A percentile compares a stretch with the other conserved stretches of the same genome.
These are phyloP conservation scores for Penicillium pancosmium DNA, from an alignment of 495 filamentous ascomycete species.

Conservation along the genomic window DNA sequence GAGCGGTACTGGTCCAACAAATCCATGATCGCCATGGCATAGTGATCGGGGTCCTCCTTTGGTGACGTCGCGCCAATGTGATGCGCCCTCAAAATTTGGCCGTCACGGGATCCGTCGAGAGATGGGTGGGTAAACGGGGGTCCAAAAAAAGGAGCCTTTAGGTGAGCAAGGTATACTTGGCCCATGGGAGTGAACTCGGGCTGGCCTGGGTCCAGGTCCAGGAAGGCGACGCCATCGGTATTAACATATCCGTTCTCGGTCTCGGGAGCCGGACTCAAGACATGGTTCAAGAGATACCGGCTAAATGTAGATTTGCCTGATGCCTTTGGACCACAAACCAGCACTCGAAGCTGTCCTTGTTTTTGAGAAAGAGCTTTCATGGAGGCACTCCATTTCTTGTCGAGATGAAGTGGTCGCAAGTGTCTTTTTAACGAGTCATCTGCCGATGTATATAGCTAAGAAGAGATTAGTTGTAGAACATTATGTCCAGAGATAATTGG, in stretches of 20 bases:
- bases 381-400: constrained; percentile 62
- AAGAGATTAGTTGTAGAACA: constrained; percentile 12
- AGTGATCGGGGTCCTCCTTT: constrained; percentile 70
- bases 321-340: constrained; percentile 79
- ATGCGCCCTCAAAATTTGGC: constrained; percentile 63
- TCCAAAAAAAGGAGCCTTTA: constrained; percentile 67
- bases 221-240: constrained; percentile 57
- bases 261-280: constrained; percentile 58
- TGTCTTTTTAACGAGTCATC: constrained; percentile 52
- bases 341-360: constrained; percentile 43
- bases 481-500: background rate
- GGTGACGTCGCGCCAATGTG: constrained; percentile 72
- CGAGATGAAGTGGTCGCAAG: constrained; percentile 63
- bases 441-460: constrained; percentile 47
- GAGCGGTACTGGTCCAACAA: constrained; percentile 65
- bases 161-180: constrained; percentile 69
- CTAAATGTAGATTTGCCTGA: constrained; percentile 88
- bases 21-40: constrained; percentile 66
- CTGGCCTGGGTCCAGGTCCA: constrained; percentile 85
- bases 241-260: constrained; percentile 36
- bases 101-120: constrained; percentile 31
- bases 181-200: constrained; percentile 81
- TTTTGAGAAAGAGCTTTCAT: constrained; percentile 44
- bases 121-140: constrained; percentile 75
- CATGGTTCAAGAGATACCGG: constrained; percentile 71